Percentiles rank a stretch among this genome's conserved stretches.
These are phyloP conservation scores for Kokia cookei DNA, from an alignment of 441 rosid species.

Conservation along the genomic window DNA sequence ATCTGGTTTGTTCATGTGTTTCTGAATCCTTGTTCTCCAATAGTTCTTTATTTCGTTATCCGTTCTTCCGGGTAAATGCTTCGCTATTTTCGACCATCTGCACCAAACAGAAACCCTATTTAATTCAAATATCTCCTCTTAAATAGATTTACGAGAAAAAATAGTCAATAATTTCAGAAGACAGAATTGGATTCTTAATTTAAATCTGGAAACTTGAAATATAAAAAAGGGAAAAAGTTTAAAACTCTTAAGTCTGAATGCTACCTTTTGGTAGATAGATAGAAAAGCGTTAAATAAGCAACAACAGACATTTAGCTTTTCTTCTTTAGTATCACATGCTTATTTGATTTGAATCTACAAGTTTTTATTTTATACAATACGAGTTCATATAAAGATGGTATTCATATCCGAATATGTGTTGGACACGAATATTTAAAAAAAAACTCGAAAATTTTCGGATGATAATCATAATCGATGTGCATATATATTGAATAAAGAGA, in stretches of 20 bases:
- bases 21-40: slow-evolving; percentile 97
- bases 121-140: neutral
- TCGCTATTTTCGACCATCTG: slow-evolving; percentile 98
- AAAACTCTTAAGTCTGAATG: neutral
- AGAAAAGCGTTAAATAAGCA: neutral
- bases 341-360: neutral
- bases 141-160: neutral
- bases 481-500: neutral
- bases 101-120: neutral
- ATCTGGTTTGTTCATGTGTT: slow-evolving; percentile 57
- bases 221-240: neutral
- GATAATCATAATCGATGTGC: neutral
- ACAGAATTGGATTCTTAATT: neutral
- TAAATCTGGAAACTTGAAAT: neutral
- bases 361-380: neutral
- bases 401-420: neutral
- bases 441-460: neutral
- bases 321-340: neutral
- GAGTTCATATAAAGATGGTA: neutral
- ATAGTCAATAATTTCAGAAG: neutral
- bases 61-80: slow-evolving; percentile 95
- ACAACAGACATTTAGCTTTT: neutral
- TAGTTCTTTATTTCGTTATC: slow-evolving; percentile 94
- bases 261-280: neutral
- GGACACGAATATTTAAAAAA: neutral